Evolutionary conservation across 495 filamentous ascomycete species (phyloP).

Genomic region (Parathielavia hyrcaniae): DNA sequence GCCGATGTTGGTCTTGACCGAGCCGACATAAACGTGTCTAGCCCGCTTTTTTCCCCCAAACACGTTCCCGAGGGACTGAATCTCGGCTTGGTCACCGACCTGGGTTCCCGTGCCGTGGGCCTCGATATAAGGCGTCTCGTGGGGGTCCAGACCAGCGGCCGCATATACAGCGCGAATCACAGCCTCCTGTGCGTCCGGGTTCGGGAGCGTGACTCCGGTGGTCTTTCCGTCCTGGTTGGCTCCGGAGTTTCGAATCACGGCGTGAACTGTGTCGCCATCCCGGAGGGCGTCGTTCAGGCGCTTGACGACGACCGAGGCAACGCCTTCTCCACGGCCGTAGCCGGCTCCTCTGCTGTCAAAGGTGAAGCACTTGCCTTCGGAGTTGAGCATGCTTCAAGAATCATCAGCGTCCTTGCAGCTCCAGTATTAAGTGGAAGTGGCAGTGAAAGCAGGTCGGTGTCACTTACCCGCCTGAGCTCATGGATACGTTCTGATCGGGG

Average conservation of each 20-base stretch:
- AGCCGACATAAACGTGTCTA: conserved; percentile 38
- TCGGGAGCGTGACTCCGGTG: conserved; percentile 38
- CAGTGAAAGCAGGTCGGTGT: neutral
- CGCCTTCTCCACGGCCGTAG: conserved; percentile 37
- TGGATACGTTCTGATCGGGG: conserved; percentile 23
- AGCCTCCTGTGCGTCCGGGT: conserved; percentile 38
- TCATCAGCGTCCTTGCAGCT: neutral
- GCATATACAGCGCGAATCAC: conserved; percentile 15
- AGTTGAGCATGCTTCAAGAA: neutral
- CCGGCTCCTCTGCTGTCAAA: conserved; percentile 32
- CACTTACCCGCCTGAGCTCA: neutral
- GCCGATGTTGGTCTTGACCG: conserved; percentile 53
- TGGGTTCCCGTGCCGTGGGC: conserved; percentile 46
- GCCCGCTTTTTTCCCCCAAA: conserved; percentile 33
- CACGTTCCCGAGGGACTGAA: conserved; percentile 23
- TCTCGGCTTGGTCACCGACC: conserved; percentile 44
- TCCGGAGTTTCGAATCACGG: conserved; percentile 44
- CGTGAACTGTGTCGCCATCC: conserved; percentile 47
- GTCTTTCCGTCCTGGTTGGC: conserved; percentile 32
- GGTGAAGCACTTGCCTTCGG: neutral
- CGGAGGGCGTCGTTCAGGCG: conserved; percentile 43
- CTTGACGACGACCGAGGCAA: conserved; percentile 44
- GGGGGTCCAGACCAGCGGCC: conserved; percentile 26
- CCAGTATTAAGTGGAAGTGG: neutral
- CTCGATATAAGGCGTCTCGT: conserved; percentile 43